A percentile compares a stretch with the other conserved stretches of the same genome.
Evolutionary conservation across 1,139 yeast species (phyloP).

Genomic region (Scheffersomyces insectosa): DNA sequence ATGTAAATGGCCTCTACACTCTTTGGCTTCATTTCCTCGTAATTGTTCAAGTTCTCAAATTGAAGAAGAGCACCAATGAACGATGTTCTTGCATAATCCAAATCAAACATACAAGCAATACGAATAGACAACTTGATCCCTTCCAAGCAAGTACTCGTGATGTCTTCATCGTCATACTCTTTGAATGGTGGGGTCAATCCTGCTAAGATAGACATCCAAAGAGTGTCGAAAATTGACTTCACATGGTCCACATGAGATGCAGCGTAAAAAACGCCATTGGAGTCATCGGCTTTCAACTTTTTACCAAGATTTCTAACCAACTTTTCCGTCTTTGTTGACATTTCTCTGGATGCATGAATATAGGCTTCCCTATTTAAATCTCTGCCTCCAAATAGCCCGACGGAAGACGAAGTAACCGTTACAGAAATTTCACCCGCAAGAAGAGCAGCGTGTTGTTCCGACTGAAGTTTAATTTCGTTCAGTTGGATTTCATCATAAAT

Average conservation of each 20-base stretch:
- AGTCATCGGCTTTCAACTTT: conserved; percentile 33
- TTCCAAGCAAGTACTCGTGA: conserved; percentile 72
- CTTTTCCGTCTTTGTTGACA: conserved; percentile 86
- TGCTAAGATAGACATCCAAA: conserved; percentile 97
- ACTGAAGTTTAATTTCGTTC: conserved; percentile 85
- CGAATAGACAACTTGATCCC: conserved; percentile 83
- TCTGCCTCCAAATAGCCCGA: conserved; percentile 73
- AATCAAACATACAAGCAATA: conserved; percentile 80
- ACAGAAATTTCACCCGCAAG: conserved; percentile 60
- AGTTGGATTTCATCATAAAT: conserved; percentile 75
- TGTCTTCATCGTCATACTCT: conserved; percentile 79
- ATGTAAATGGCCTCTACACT: conserved; percentile 79
- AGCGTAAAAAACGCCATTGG: conserved; percentile 34
- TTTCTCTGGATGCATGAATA: conserved; percentile 87
- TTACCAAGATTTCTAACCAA: conserved; percentile 72
- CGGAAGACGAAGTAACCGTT: conserved; percentile 36
- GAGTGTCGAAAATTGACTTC: conserved; percentile 86
- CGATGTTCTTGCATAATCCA: conserved; percentile 83
- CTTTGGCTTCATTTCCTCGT: conserved; percentile 75
- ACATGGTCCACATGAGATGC: conserved; percentile 89
- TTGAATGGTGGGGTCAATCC: conserved; percentile 93
- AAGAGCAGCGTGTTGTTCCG: conserved; percentile 93
- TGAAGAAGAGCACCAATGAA: conserved; percentile 89
- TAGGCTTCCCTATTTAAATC: conserved; percentile 85
- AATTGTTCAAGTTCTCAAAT: conserved; percentile 77